phyloP scores from a whole-genome alignment of 352 stramenopile species.

The Phytopythium delawarense region DNA sequence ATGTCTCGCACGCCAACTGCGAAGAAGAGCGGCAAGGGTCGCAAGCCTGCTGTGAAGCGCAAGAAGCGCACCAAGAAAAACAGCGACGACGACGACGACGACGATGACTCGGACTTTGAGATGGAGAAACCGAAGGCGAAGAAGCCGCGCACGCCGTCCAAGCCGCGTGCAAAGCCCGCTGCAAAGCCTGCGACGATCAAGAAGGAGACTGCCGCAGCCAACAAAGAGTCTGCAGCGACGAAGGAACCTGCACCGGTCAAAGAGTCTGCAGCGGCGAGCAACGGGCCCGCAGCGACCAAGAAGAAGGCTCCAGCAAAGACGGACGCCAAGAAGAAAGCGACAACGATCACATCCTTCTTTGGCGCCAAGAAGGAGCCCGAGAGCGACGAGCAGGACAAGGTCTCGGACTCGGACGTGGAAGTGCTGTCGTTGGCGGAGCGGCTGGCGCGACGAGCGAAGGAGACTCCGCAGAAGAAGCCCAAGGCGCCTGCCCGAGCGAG shows the following conservation, averaged over 20 bases:
- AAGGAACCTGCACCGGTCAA: constrained; percentile 8
- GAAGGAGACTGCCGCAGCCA: constrained; percentile 15
- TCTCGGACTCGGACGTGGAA: constrained; percentile 59
- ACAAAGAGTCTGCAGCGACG: constrained; percentile 12
- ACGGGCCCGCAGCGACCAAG: not conserved
- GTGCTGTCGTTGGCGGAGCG: constrained; percentile 72
- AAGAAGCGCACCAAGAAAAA: constrained; percentile 37
- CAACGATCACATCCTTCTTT: constrained; percentile 54
- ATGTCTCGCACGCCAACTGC: constrained; percentile 53
- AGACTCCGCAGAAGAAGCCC: constrained; percentile 36
- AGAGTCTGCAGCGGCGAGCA: not conserved
- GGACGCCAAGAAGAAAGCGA: constrained; percentile 24
- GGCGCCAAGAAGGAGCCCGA: constrained; percentile 25
- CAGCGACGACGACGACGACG: constrained; percentile 20
- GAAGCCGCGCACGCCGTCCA: constrained; percentile 37
- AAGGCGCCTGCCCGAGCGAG: constrained; percentile 12
- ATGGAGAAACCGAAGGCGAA: constrained; percentile 17
- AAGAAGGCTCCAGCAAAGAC: constrained; percentile 24
- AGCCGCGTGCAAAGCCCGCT: constrained; percentile 29
- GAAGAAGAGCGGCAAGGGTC: constrained; percentile 41
- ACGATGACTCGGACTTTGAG: constrained; percentile 70
- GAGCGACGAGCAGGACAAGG: constrained; percentile 23
- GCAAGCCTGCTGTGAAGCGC: constrained; percentile 45
- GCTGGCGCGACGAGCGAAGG: constrained; percentile 47
- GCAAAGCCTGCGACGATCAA: constrained; percentile 15